These are phyloP conservation scores for Neurospora sp. DNA, from an alignment of 495 filamentous ascomycete genomes.

Conservation along the genomic window DNA sequence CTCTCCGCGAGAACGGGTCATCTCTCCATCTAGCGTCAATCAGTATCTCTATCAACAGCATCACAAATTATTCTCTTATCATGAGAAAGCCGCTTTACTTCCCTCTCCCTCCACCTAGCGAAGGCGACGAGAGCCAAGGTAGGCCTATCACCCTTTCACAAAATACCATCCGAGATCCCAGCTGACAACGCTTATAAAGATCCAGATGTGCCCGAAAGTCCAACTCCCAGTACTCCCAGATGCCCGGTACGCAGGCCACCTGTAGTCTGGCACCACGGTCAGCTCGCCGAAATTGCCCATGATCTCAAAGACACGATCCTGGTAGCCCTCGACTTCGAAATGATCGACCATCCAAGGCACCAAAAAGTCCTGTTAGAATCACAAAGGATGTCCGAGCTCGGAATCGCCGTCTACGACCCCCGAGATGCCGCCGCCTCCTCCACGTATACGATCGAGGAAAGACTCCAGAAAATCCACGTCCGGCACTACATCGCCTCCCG, in stretches of 20 bases:
- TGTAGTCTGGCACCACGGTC: neutral
- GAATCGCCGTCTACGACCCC: neutral
- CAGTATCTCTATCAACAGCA: neutral
- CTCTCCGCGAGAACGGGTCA: accelerated
- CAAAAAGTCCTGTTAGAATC: neutral
- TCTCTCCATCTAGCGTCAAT: neutral
- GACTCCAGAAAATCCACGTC: neutral
- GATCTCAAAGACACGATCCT: neutral
- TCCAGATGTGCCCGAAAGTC: neutral
- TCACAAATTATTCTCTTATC: neutral
- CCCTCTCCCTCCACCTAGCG: neutral
- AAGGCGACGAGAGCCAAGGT: neutral
- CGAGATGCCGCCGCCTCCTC: neutral
- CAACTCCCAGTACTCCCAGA: neutral
- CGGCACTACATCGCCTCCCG: neutral
- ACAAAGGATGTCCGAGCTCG: neutral
- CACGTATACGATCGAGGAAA: neutral
- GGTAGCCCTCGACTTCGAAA: neutral
- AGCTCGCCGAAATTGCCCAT: neutral
- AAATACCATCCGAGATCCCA: neutral
- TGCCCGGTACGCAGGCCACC: neutral
- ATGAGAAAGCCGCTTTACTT: neutral
- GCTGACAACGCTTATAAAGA: neutral
- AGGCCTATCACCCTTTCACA: neutral
- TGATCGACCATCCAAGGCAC: neutral